These are phyloP conservation scores for Solanum chaucha DNA, from an alignment of 257 asterid species.

Conservation along the genomic window DNA sequence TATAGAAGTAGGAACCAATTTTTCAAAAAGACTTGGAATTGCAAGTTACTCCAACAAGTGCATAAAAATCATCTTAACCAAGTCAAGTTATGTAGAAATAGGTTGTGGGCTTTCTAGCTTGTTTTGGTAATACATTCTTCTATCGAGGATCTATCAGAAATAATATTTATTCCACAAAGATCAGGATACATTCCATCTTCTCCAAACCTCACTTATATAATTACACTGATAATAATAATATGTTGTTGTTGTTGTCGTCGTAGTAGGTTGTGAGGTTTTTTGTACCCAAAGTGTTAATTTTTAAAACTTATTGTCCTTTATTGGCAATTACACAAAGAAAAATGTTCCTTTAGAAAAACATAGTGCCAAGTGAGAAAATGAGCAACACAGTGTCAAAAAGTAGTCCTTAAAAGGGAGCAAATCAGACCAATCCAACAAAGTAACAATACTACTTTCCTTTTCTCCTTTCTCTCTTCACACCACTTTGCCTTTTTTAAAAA, in stretches of 20 bases:
- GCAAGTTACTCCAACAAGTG: not conserved
- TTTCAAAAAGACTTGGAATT: not conserved
- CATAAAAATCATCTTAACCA: not conserved
- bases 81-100: not conserved
- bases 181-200: no score
- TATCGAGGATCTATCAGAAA: not conserved
- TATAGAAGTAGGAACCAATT: not conserved
- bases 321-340: not conserved
- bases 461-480: not conserved
- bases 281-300: not conserved
- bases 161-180: not conserved
- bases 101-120: not conserved
- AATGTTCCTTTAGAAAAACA: not conserved
- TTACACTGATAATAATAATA: not conserved
- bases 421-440: not conserved
- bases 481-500: not conserved
- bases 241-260: no score
- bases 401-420: constrained; percentile 7
- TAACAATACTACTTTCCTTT: constrained; percentile 4
- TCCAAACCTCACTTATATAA: no score
- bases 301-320: not conserved
- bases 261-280: not conserved
- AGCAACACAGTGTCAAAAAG: not conserved
- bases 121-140: not conserved
- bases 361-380: not conserved